Percentiles rank a stretch among this genome's conserved stretches.
Evolutionary conservation across 495 filamentous ascomycete genomes (phyloP).

Genomic region (Aspergillus olivimuriae): DNA sequence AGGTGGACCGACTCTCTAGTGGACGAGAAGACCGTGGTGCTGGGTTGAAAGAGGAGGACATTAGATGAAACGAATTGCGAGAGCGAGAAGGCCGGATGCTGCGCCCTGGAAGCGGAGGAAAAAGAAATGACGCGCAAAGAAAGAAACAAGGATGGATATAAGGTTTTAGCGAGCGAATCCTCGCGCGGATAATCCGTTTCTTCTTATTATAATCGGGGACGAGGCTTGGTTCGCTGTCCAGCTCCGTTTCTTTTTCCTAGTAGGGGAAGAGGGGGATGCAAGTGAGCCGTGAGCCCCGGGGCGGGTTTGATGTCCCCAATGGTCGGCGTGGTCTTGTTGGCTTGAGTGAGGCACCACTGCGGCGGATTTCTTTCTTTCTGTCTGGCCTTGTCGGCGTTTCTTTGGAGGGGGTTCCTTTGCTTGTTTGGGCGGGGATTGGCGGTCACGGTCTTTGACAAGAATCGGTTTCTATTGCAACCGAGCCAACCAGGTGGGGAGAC

Average conservation of each 20-base stretch:
- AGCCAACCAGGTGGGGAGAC: slow-evolving; percentile 16
- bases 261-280: background rate
- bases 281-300: too few species aligned
- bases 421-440: slow-evolving; percentile 17
- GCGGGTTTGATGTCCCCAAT: too few species aligned
- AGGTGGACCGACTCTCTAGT: slow-evolving; percentile 9
- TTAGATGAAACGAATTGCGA: slow-evolving; percentile 13
- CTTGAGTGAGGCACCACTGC: too few species aligned
- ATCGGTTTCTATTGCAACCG: slow-evolving; percentile 13
- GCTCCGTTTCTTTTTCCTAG: background rate
- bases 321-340: too few species aligned
- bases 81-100: slow-evolving; percentile 6
- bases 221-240: too few species aligned
- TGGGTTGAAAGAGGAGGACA: slow-evolving; percentile 11
- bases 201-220: too few species aligned
- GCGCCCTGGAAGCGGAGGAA: slow-evolving; percentile 8
- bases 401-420: slow-evolving; percentile 9
- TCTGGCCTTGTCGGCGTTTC: too few species aligned
- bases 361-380: slow-evolving; percentile 3
- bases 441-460: slow-evolving; percentile 28
- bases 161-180: slow-evolving; percentile 11
- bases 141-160: slow-evolving; percentile 13
- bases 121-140: slow-evolving; percentile 10
- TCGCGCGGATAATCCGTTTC: too few species aligned
- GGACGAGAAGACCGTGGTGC: slow-evolving; percentile 5